Conservation (phyloP, 371 early-diverging fungal species). For the Mortierella polycephala region DNA sequence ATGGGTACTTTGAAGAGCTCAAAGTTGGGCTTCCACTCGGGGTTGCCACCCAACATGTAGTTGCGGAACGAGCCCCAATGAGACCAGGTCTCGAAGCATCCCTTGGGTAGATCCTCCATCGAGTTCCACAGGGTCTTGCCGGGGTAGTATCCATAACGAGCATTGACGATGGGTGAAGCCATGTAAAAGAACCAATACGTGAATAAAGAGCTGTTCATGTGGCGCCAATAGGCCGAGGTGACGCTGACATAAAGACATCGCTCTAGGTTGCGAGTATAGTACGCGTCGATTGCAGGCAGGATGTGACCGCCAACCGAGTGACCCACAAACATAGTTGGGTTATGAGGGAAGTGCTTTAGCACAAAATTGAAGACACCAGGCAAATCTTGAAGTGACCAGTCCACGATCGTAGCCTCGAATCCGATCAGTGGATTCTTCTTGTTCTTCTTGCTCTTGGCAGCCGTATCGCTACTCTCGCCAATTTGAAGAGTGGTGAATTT, state of each 20-base stretch:
- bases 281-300: conserved; percentile 39
- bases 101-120: conserved; percentile 55
- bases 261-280: conserved; percentile 50
- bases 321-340: conserved; percentile 42
- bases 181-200: conserved; percentile 50
- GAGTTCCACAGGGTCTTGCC: conserved; percentile 48
- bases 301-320: conserved; percentile 54
- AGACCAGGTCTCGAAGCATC: conserved; percentile 47
- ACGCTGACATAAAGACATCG: conserved; percentile 46
- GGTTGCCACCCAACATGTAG: conserved; percentile 54
- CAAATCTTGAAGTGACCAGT: conserved; percentile 49
- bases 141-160: conserved; percentile 47
- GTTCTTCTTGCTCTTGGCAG: background rate
- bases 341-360: conserved; percentile 36
- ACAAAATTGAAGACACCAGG: conserved; percentile 52
- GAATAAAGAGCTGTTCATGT: conserved; percentile 41
- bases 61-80: conserved; percentile 39
- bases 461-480: background rate
- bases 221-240: conserved; percentile 49
- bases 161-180: conserved; percentile 39
- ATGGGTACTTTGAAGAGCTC: conserved; percentile 42
- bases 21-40: conserved; percentile 54
- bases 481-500: conserved; percentile 6
- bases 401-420: conserved; percentile 51
- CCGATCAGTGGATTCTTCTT: conserved; percentile 52